Conservation (phyloP, 345 rosid genomes). For the Dovyalis caffra region DNA sequence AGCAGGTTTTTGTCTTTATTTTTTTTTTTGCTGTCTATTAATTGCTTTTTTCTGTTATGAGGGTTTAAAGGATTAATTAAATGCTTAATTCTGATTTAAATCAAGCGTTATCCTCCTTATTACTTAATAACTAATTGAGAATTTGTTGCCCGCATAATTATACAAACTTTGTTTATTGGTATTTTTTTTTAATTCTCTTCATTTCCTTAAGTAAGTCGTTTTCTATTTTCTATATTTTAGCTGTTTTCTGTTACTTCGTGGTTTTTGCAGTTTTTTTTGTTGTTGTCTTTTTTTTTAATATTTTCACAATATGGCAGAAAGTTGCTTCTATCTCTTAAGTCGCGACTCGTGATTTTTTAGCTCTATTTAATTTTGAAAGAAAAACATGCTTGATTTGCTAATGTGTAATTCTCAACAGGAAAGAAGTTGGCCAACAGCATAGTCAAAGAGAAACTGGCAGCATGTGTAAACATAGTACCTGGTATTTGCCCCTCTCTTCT, state of each 20-base stretch:
- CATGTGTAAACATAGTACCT: conserved; percentile 87
- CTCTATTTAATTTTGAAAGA: not conserved
- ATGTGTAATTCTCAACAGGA: conserved; percentile 41
- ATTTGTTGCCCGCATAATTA: no score
- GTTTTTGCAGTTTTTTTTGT: no score
- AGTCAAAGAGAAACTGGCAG: conserved; percentile 81
- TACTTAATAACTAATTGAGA: not conserved
- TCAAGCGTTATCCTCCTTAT: not conserved
- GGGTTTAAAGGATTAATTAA: not conserved
- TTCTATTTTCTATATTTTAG: no score
- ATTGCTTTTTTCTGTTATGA: no score
- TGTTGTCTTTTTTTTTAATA: no score
- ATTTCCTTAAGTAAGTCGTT: no score
- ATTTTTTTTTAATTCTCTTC: no score
- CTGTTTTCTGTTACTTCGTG: no score
- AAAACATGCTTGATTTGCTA: not conserved
- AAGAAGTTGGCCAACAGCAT: conserved; percentile 87
- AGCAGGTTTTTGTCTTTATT: conserved; percentile 46
- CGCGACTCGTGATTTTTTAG: no score
- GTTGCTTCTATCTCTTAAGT: not conserved
- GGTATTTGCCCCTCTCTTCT: conserved; percentile 35
- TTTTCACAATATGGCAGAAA: no score
- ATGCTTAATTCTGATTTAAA: not conserved
- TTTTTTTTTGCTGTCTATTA: not conserved
- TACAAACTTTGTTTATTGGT: no score